Percentiles rank a stretch among this genome's conserved stretches.
These are phyloP conservation scores for Xylariaceae sp. DNA, from an alignment of 2,329 filamentous ascomycete species.

Conservation along the genomic window DNA sequence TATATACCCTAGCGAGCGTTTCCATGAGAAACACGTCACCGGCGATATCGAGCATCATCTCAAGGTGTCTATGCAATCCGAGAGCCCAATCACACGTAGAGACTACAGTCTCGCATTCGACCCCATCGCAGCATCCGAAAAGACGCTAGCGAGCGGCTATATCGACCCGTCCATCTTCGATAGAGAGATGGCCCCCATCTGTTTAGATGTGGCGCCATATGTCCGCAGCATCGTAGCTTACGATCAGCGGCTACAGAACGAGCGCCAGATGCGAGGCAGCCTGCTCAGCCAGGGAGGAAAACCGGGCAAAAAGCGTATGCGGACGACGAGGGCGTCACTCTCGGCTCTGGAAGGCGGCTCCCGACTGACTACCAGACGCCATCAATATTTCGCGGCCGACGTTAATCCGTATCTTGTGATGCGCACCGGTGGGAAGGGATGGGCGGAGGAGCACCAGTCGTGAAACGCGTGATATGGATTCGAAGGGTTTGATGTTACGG, in stretches of 20 bases:
- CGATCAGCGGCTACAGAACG: conserved; percentile 66
- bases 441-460: no score
- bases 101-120: conserved; percentile 60
- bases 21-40: conserved; percentile 24
- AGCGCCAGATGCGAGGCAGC: conserved; percentile 59
- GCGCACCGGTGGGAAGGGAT: conserved; percentile 53
- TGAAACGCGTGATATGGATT: no score
- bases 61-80: conserved; percentile 20
- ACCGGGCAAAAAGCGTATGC: conserved; percentile 52
- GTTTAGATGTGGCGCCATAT: conserved; percentile 80
- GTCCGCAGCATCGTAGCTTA: conserved; percentile 79
- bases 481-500: no score
- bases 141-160: conserved; percentile 38
- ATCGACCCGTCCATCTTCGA: conserved; percentile 74
- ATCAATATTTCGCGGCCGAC: conserved; percentile 65
- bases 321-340: conserved; percentile 69
- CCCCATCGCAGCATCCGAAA: conserved; percentile 51
- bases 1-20: conserved; percentile 2
- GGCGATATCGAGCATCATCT: conserved; percentile 39
- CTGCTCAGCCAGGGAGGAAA: conserved; percentile 57
- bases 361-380: conserved; percentile 61
- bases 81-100: conserved; percentile 40
- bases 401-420: conserved; percentile 60
- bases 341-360: conserved; percentile 73
- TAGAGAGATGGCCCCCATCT: conserved; percentile 60